Evolutionary conservation across 2,329 filamentous ascomycete genomes (phyloP).

Genomic region (Colletotrichum caudatum): DNA sequence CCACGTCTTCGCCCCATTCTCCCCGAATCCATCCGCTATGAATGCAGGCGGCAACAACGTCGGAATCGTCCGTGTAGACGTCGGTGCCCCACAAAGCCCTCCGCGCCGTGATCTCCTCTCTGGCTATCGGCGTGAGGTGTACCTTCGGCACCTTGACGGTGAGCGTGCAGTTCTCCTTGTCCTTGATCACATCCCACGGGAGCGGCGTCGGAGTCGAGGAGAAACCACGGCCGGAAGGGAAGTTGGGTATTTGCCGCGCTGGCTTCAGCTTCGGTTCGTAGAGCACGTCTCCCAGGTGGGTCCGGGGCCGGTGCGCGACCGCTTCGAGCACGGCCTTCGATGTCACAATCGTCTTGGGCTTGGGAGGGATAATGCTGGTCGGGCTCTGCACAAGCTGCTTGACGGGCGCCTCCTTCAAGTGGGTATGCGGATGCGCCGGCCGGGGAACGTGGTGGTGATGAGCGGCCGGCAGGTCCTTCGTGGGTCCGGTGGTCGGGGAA

Average conservation of each 20-base stretch:
- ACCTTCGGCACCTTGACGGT: constrained; percentile 88
- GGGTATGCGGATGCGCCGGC: constrained; percentile 45
- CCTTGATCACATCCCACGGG: constrained; percentile 77
- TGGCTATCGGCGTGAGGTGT: constrained; percentile 75
- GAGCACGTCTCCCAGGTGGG: constrained; percentile 85
- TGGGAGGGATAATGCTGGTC: constrained; percentile 63
- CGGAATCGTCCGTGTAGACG: constrained; percentile 95
- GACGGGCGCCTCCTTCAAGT: constrained; percentile 40
- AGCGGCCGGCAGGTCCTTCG: constrained; percentile 52
- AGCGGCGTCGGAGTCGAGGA: constrained; percentile 75
- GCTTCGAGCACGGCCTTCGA: constrained; percentile 79
- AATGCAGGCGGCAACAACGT: constrained; percentile 91
- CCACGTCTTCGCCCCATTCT: constrained; percentile 84
- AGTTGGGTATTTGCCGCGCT: constrained; percentile 58
- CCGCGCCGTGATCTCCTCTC: constrained; percentile 86
- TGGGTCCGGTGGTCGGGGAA: constrained; percentile 55
- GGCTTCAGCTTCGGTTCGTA: constrained; percentile 78
- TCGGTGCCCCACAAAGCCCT: constrained; percentile 92
- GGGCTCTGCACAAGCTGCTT: constrained; percentile 51
- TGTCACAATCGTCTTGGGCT: constrained; percentile 74
- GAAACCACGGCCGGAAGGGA: constrained; percentile 57
- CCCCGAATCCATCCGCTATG: constrained; percentile 93
- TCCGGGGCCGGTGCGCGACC: constrained; percentile 76
- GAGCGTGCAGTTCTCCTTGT: constrained; percentile 88
- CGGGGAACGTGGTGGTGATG: constrained; percentile 62